Base-by-base conservation (phyloP, 306 rosid species). In the Mimosa bimucronata region DNA sequence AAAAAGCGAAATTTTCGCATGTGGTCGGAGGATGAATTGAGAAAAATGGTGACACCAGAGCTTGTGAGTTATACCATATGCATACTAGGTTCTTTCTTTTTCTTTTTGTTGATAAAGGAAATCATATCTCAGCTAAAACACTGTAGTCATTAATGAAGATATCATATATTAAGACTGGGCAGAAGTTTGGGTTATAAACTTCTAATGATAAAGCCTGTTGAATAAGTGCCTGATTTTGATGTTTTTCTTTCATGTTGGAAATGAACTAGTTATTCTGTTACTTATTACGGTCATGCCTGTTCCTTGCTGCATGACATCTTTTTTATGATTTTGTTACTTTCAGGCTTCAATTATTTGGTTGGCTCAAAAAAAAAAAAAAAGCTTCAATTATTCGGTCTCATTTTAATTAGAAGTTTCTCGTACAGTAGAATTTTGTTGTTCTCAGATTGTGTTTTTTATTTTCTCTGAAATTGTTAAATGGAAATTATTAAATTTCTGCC, bases 41-140 rank as follows among this genome's bases (percentile, higher is more conserved):
- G 94, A 74, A 91, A 94, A 82, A 91, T 91, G 91, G 91, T 94
- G 87, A 88, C 92, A 53, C 97, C 98, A 7, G 98, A 94, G 80
- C 97, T 92, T 89, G 97, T 94, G 78, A 90, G 98, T 87, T 73
- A 48, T 69, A 37, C 76, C 80, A 26, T 71, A 72, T 75, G 70
- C 31, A 30, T 68, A 72, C 66, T 57, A 5, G 45, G n/a, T 67
- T 83, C 62, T 61, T 81, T 83, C 42, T 42, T 41, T 41, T 5
- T 46, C 5, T 46, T 48, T 15, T 48, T 37, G 21, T 69, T 81
- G 60, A 55, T 79, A 60, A 46, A 69, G 74, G 29, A 68, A 74
- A 71, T 34, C 28, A 38, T 76, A 19, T 71, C 53, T 71, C 26
- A 73, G 67, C 64, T 78, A 64, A 79, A 79, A 44, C 57, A 55